Evolutionary conservation across 2,329 filamentous ascomycete genomes (phyloP).

Genomic region (Aureobasidium lini): DNA sequence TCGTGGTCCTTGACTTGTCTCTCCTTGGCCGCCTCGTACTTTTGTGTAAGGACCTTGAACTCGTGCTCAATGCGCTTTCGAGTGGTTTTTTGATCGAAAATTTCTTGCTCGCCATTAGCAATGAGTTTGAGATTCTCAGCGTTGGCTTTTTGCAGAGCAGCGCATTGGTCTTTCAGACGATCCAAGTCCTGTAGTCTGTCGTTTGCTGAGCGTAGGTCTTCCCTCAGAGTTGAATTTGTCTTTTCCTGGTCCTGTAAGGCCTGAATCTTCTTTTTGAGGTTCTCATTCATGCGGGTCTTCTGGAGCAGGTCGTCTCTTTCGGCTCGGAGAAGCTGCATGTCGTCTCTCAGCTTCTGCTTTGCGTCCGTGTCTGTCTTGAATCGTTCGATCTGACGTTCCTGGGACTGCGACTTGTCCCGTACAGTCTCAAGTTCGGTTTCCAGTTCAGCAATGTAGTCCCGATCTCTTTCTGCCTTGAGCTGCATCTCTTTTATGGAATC

Average conservation of each 20-base stretch:
- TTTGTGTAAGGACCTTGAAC: conserved; percentile 38
- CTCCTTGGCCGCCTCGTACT: conserved; percentile 40
- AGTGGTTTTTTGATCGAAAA: conserved; percentile 43
- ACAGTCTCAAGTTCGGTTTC: conserved; percentile 40
- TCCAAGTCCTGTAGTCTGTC: conserved; percentile 41
- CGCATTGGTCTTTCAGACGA: conserved; percentile 36
- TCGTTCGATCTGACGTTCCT: conserved; percentile 39
- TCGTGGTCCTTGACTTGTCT: conserved; percentile 42
- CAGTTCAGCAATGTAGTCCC: conserved; percentile 44
- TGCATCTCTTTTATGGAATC: conserved; percentile 39
- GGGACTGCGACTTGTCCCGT: conserved; percentile 37
- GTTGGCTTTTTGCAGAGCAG: conserved; percentile 42
- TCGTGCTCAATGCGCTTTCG: conserved; percentile 42
- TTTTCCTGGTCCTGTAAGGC: conserved; percentile 42
- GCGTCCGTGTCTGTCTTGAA: conserved; percentile 36
- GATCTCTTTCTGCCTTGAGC: conserved; percentile 36
- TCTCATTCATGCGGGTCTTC: conserved; percentile 45
- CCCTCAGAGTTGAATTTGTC: conserved; percentile 33
- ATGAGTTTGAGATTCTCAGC: conserved; percentile 44
- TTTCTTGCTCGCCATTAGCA: conserved; percentile 44
- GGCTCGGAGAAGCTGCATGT: conserved; percentile 41
- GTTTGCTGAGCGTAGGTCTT: conserved; percentile 38
- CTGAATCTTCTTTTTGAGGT: conserved; percentile 48
- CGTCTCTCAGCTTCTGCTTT: conserved; percentile 42
- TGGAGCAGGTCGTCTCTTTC: conserved; percentile 44